Base-by-base conservation (phyloP, 257 asterid genomes). In the Dorcoceras hygrometricum region DNA sequence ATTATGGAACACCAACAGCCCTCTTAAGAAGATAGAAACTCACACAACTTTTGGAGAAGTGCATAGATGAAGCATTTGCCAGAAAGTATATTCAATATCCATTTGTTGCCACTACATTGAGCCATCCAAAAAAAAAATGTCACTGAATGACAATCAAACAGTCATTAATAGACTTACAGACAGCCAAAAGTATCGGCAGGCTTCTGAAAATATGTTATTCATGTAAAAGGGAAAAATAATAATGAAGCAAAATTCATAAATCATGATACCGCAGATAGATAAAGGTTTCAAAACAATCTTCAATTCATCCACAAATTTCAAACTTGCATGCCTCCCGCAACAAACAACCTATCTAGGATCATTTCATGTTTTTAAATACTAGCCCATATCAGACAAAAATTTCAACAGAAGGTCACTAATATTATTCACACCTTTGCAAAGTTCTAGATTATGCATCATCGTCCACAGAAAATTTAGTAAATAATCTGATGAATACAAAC, bases 41-140 rank as follows among this genome's bases (percentile, higher is more conserved):
- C 79, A 94, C 99, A 94, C 99, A 61, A 94, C 96, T 94, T 94
- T 94, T 5, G 99, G 98, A 6, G 98, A 84, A 51, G 96, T 87
- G 87, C 99, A 94, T 60, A 94, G 83, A 79, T 94, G 81, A 71
- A 94, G 95, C 99, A 94, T 94, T 84, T 90, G 99, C 98, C 99
- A 94, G 84, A 94, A 90, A 26, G 99, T 88, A 78, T 94, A 94
- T 77, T 94, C 99, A 67, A 89, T 74, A 71, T 94, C 99, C 99
- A 94, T 94, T 78, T 94, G 99, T 79, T 87, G 98, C 96, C 98
- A 90, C 99, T 94, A 83, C 80, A 79, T 32, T 43, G 55, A 66
- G 69, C 67, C 76, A 73, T 48, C 71, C 74, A 69, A 74, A 65
- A 62, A n/a, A n/a, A 29, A 75, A 61, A 20, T 61, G 76, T 77